Evolutionary conservation across 441 rosid species (phyloP).

Genomic region (Syzygium syzygioides): DNA sequence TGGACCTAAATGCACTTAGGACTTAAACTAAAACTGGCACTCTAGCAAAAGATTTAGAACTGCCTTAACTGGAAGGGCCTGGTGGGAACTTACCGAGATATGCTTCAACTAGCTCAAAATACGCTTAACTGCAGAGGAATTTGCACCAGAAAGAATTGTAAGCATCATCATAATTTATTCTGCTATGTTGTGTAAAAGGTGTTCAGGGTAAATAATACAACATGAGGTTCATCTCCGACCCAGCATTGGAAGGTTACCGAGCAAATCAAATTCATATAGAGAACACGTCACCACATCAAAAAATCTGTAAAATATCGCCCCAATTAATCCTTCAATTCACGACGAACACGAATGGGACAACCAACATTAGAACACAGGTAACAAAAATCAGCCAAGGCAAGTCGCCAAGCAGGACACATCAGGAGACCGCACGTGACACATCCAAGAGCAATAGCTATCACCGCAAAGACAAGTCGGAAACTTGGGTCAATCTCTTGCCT

Average conservation of each 20-base stretch:
- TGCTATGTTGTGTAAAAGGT: too few species aligned
- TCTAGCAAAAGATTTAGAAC: neutral
- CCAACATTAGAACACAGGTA: fast-evolving
- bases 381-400: neutral
- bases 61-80: neutral
- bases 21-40: neutral
- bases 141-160: neutral
- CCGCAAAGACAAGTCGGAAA: neutral
- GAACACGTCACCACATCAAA: fast-evolving
- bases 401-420: neutral
- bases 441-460: neutral
- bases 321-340: neutral
- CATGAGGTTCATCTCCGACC: neutral
- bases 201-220: neutral
- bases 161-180: neutral
- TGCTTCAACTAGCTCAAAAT: neutral
- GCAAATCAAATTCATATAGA: neutral
- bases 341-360: fast-evolving
- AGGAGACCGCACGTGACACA: neutral
- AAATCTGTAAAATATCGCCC: fast-evolving
- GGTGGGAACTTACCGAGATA: neutral
- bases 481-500: neutral
- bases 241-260: neutral
- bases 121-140: neutral
- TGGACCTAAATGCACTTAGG: neutral